phyloP scores from a whole-genome alignment of 441 rosid genomes.

The Jatropha podagrica region DNA sequence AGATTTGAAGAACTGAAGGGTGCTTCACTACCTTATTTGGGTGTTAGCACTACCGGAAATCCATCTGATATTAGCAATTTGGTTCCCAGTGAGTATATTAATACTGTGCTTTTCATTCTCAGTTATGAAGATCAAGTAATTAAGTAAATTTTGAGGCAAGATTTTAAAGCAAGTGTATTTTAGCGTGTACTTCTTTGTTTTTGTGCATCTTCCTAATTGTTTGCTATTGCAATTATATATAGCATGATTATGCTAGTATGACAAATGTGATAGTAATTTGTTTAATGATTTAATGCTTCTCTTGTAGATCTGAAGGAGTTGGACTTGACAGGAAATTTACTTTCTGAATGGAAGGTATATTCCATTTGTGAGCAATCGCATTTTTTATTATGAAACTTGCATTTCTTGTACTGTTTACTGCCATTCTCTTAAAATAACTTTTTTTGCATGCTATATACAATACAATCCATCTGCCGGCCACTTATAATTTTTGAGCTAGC shows the following conservation, averaged over 20 bases:
- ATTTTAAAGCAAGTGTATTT: background rate
- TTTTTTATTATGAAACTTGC: background rate
- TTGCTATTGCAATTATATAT: background rate
- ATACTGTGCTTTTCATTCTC: background rate
- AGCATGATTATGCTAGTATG: slow-evolving; percentile 5
- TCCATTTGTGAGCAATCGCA: background rate
- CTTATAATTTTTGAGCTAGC: background rate
- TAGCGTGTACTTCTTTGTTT: background rate
- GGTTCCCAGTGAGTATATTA: slow-evolving; percentile 57
- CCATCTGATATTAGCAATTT: slow-evolving; percentile 41
- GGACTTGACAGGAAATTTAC: slow-evolving; percentile 91
- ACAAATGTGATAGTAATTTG: slow-evolving; percentile 4
- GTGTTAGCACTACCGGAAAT: slow-evolving; percentile 65
- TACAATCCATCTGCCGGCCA: background rate
- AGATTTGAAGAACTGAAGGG: slow-evolving; percentile 67
- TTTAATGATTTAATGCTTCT: slow-evolving; percentile 27
- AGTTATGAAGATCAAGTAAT: background rate
- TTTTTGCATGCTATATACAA: background rate
- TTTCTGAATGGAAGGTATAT: slow-evolving; percentile 82
- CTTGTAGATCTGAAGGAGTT: slow-evolving; percentile 71
- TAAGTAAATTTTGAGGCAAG: background rate
- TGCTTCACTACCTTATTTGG: slow-evolving; percentile 71
- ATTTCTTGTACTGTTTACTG: background rate
- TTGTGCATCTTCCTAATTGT: slow-evolving; percentile 1
- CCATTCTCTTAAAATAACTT: background rate